phyloP scores from a whole-genome alignment of 352 stramenopile species.

The Globisporangium cederbergense region DNA sequence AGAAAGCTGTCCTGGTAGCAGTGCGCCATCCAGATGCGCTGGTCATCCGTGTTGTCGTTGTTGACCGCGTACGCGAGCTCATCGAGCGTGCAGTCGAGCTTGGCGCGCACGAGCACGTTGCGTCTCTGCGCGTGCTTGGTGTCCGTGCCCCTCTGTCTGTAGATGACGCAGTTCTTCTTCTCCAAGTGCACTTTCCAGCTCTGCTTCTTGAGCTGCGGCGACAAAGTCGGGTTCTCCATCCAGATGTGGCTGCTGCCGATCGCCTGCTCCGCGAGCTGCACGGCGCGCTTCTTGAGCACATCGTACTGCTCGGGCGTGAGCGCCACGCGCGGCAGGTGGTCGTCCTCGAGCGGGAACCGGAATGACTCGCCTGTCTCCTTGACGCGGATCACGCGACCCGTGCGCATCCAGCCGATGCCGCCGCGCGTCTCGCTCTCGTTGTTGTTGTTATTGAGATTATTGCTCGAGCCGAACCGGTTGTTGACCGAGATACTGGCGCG shows the following conservation, averaged over 20 bases:
- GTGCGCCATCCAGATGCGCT: constrained; percentile 58
- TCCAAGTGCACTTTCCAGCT: constrained; percentile 63
- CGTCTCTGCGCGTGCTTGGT: constrained; percentile 35
- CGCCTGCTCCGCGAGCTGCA: constrained; percentile 34
- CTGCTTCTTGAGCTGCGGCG: constrained; percentile 50
- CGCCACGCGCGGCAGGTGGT: constrained; percentile 46
- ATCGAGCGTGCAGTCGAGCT: constrained; percentile 68
- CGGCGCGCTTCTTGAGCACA: constrained; percentile 28
- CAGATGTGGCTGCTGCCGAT: constrained; percentile 47
- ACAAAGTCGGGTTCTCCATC: constrained; percentile 68
- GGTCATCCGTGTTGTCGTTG: constrained; percentile 53
- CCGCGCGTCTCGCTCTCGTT: constrained; percentile 26
- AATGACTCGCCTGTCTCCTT: constrained; percentile 72
- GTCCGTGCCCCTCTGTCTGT: constrained; percentile 47
- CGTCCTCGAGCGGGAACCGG: constrained; percentile 62
- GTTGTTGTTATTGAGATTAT: not conserved
- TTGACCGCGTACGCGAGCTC: constrained; percentile 68
- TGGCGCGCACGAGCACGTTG: constrained; percentile 54
- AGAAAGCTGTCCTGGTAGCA: constrained; percentile 73
- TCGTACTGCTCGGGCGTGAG: constrained; percentile 31
- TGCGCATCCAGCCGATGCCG: constrained; percentile 62
- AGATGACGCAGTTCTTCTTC: constrained; percentile 73
- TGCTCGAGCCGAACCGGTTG: not conserved
- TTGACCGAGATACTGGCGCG: constrained; percentile 24
- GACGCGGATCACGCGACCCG: constrained; percentile 62